Evolutionary conservation across 352 stramenopile species (phyloP), one percentile per base, ranked within the genome.

Genomic region (Globisporangium nagaii): DNA sequence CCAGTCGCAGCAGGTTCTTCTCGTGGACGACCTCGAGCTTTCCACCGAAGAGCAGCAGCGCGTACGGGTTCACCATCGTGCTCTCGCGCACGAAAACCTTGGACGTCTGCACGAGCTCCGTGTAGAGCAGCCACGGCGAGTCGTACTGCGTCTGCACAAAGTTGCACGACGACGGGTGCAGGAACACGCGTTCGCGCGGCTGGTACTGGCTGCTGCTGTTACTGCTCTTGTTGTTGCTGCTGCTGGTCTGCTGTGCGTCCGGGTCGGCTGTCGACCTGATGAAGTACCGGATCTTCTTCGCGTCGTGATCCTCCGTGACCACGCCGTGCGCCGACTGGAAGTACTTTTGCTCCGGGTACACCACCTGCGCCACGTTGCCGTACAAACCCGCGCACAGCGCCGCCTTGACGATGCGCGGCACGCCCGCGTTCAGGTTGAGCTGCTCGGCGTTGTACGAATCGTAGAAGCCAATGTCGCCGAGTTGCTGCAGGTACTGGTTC

Each of bases 1-100:
- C 90, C 2, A 97, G 52, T 0, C 54, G 71, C 17, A 97, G 63
- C 46, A 88, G 55, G 28, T 92, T 91, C 65, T 97, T 90, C 55
- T 95, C 90, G 64, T 98, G 92, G 31, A 88, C 75, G 2, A 98
- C 87, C 8, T 93, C 84, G 28, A 98, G 63, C 5, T 66, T 66
- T n/a, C 97, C 97, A 20, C 97, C 97, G 71, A 99, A 99, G 15
- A 99, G 78, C 27, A 99, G 72, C 47, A 99, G 74, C 28, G 95
- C 86, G 67, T 99, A 99, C 9, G 96, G 78, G 43, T 93, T 93
- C 57, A 98, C 96, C 81, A 99, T 98, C 12, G 96, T 98, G 36
- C 82, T 93, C 69, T 99, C 96, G 45, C 95, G 89, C 17, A 99
- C 79, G 67, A 98, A 99, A 9, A 98, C 64, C 74, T 98, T 98